Conservation (phyloP, 768 basidiomycete genomes). For the Bullera alba region DNA sequence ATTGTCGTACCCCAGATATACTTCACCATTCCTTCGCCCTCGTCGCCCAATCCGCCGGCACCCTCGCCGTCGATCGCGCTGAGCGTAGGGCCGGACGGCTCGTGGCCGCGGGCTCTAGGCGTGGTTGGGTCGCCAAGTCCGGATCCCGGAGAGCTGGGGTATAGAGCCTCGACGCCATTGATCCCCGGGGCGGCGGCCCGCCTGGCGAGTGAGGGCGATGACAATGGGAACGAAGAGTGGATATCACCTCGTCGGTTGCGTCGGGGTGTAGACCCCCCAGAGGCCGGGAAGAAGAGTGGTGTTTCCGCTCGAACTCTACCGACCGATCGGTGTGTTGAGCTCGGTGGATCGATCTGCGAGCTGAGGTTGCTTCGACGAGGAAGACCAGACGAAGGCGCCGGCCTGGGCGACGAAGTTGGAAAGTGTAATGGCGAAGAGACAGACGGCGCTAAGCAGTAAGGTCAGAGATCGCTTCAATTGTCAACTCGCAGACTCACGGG, state of each 20-base stretch:
- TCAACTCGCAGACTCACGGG: slow-evolving; percentile 8
- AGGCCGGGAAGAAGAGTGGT: slow-evolving; percentile 49
- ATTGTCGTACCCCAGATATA: slow-evolving; percentile 99
- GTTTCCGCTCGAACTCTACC: slow-evolving; percentile 23
- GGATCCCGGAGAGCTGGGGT: neutral
- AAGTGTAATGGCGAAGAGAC: slow-evolving; percentile 35
- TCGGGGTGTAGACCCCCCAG: slow-evolving; percentile 55
- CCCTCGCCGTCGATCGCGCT: slow-evolving; percentile 56
- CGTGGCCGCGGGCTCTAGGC: slow-evolving; percentile 8
- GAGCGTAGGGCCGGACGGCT: slow-evolving; percentile 54
- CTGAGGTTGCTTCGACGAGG: neutral
- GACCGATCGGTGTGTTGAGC: slow-evolving; percentile 5
- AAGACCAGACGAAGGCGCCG: neutral
- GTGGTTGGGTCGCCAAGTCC: slow-evolving; percentile 9
- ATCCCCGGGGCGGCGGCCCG: slow-evolving; percentile 48
- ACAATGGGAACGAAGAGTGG: slow-evolving; percentile 67
- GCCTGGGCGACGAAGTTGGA: slow-evolving; percentile 28
- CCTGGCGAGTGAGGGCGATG: slow-evolving; percentile 49
- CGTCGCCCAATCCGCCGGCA: slow-evolving; percentile 14
- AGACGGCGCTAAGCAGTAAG: slow-evolving; percentile 11
- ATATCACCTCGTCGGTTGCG: slow-evolving; percentile 81
- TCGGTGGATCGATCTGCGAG: slow-evolving; percentile 1
- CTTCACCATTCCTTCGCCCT: slow-evolving; percentile 58
- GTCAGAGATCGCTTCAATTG: slow-evolving; percentile 1
- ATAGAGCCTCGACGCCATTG: neutral